Evolutionary conservation across 192 early-diverging fungal genomes (phyloP), one percentile per base, ranked within the genome.

Genomic region (Linnemannia zychae): DNA sequence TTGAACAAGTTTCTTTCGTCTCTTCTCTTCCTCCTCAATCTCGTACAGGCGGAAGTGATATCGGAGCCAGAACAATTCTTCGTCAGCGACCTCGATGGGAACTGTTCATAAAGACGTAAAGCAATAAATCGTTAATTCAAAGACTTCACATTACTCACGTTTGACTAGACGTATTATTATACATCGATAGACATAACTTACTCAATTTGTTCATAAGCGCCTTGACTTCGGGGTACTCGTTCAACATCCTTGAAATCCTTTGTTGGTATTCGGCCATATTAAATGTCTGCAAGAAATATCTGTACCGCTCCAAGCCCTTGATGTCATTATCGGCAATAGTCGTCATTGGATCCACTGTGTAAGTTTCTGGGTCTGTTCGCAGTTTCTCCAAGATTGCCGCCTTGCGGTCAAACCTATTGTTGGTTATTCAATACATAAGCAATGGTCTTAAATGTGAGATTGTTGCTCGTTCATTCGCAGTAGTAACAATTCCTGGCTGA

Each of bases 1-100:
- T 79, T 88, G 82, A 16, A 88, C 88, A 75, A 90, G 83, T 70
- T 88, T 75, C 71, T 88, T 67, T 33, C 89, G 89, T 36, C 82
- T 79, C 69, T 91, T 87, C 57, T 91, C 90, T 37, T 90, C 90
- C 65, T 91, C 89, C n/a, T 91, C 90, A 52, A 91, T 88, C 49
- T 90, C 87, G 71, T 79, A 90, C 3, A 86, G 60, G 53, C 88
- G 88, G 74, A 89, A 91, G 44, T 89, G 87, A 48, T 91, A 91
- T 34, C 90, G 82, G 12, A 77, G 84, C 90, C 90, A 91, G 71
- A 91, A 91, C 46, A 85, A 34, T 22, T 84, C 79, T 49, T 88
- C 77, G 31, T 91, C 89, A 11, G 80, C 79, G 15, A 91, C 88
- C 22, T 91, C 80, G 4, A 87, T 49, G 34, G 90, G 90, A 1